Evolutionary conservation across 139 green algal species (phyloP), one percentile per base, ranked within the genome.

Genomic region (Asterochloris erici): DNA sequence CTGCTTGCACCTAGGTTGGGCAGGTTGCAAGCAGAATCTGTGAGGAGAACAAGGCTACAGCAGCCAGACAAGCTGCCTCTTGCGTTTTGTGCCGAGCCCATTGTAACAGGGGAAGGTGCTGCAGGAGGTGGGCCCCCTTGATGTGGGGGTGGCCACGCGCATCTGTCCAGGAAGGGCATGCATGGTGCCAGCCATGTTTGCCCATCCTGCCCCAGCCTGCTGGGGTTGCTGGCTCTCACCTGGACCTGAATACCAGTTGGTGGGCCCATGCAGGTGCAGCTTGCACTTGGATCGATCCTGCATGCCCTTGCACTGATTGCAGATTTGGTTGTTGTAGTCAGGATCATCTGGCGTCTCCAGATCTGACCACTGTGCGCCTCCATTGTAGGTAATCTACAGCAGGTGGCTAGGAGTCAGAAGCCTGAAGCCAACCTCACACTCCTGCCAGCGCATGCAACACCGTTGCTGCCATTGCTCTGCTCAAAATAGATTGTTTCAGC

Each of bases 261-360:
- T 92, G n/a, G 92, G 82, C 9, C 93, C 92, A 87, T 98, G 94
- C 47, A 98, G 86, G 85, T 98, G 92, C 61, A 98, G 88, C 54
- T 84, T 82, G 86, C 94, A 98, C n/a, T 77, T 66, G 14, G 79
- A 74, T 14, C 75, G 38, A 10, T 74, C 64, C 11, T 54, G 29
- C 60, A 79, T 79, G 29, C 79, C 27, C 16, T 77, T 27, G 84
- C 89, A 93, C 12, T 81, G 77, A 83, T 90, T 86, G 89, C 89
- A 92, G 27, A 78, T 23, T 4, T 47, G 19, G 54, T 83, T 83
- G 23, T 77, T 74, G 78, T 85, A 88, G 14, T 60, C 54, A 54
- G 38, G 38, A 54, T 54, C 38, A n/a, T 79, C 60, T 0, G 86
- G 90, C 68, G 77, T 83, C 17, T 82, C 82, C 28, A 94, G 84